Base-by-base conservation (phyloP, 768 basidiomycete species). In the Clavaria fumosa region DNA sequence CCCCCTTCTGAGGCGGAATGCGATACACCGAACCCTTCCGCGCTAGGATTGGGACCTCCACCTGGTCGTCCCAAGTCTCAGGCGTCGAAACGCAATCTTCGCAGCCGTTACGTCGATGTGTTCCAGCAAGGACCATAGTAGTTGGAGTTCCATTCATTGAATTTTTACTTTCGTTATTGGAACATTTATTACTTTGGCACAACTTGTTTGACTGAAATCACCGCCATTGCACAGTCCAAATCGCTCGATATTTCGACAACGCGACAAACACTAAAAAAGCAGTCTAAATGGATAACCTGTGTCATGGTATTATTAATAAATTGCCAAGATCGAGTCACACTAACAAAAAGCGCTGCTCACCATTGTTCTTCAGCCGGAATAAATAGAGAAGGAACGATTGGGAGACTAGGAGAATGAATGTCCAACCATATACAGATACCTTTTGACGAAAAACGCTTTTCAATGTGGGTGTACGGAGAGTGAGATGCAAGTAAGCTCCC, bases 321-420 rank as follows among this genome's bases (percentile, higher is more conserved):
- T 28, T 28, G 9, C 26, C 9, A 14, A 9, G 9, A 9, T 28
- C 26, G 14, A 9, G 26, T 28, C 26, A 10, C 21, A 34, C 37
- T 38, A 20, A 48, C 34, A 9, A n/a, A 12, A 23, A 5, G 37
- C 26, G 14, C 11, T 7, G 53, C 67, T 35, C 42, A 84, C 88
- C 82, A 60, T 75, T 68, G 56, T 95, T 93, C 64, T 97, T 97
- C 43, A 90, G 61, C 50, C 74, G 72, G 67, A 97, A 97, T 31
- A 96, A 51, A 20, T 81, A 82, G 23, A 95, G 57, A 26, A 97
- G 64, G 43, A 90, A 65, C 24, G 85, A 88, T 59, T 90, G 95
- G 35, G 93, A 63, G 49, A 93, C 61, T 54, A 91, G 63, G 40
- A 83, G 67, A 34, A 93, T 75, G 0, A 61, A 69, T 2, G 78